Evolutionary conservation across 768 basidiomycete species (phyloP), one percentile per base, ranked within the genome.

Genomic region (Mycena floridula): DNA sequence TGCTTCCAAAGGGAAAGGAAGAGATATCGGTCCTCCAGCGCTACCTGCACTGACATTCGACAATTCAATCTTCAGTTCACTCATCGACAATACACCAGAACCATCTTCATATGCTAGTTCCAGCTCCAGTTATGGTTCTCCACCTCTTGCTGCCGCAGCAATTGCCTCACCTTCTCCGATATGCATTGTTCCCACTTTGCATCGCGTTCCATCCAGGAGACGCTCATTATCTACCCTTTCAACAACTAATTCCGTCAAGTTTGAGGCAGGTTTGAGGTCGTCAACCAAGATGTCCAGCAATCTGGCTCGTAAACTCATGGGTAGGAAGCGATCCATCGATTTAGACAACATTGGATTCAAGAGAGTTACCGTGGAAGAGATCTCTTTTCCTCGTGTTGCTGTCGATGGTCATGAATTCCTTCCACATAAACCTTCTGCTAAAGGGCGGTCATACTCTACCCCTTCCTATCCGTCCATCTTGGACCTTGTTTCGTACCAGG

Each of bases 361-460:
- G 18, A 35, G 13, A 13, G 15, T 35, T 35, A 15, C 18, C 15
- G 32, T 15, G 4, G 32, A 35, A 35, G 15, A 35, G 32, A 15
- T 35, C 7, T 7, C 32, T 15, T 35, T 35, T 35, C 18, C 32
- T n/a, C n/a, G n/a, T 35, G 32, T 35, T 18, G 18, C 13, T 35
- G 32, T 15, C 32, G 32, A 35, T 35, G 13, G 42, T 18, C 5
- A 44, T 27, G 22, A 11, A 25, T n/a, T 16, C 43, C 18, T 13
- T 37, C 8, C 44, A 49, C 27, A 23, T 18, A 4, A 27, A 5
- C n/a, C 75, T 35, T 77, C 67, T 48, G 60, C 59, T 42, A 85
- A 82, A 55, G 67, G 65, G 20, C 76, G 84, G 28, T 79, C 82
- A 12, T 72, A 80, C 48, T 85, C 85, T 2, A 77, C 73, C 13